A percentile compares a stretch with the other conserved stretches of the same genome.
Evolutionary conservation across 352 stramenopile genomes (phyloP).

Genomic region (Halophytophthora batemanensis): DNA sequence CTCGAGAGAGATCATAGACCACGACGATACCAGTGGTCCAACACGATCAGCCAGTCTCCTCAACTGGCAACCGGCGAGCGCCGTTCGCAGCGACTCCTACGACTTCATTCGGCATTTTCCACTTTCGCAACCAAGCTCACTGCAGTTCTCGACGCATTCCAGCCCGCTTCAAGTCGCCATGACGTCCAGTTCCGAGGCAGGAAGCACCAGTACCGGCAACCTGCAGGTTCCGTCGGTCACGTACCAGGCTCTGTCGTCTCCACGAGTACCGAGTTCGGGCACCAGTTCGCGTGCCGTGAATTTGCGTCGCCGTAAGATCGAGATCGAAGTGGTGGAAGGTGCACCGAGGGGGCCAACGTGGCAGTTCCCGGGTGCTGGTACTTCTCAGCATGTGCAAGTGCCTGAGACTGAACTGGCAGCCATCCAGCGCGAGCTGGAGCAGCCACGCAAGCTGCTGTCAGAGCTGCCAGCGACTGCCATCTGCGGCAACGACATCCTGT

Average conservation of each 20-base stretch:
- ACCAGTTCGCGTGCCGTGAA: conserved; percentile 19
- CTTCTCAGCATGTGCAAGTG: conserved; percentile 29
- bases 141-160: not conserved
- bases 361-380: conserved; percentile 41
- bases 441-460: conserved; percentile 36
- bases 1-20: too few relatives aligned
- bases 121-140: conserved; percentile 6
- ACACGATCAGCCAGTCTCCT: too few relatives aligned
- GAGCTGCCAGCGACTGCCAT: conserved; percentile 82
- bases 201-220: conserved; percentile 9
- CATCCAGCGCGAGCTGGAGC: conserved; percentile 30
- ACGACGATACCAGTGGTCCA: too few relatives aligned
- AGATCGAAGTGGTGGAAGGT: conserved; percentile 43
- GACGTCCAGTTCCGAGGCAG: conserved; percentile 16
- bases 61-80: not conserved
- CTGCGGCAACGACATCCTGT: conserved; percentile 89
- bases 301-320: conserved; percentile 39
- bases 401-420: conserved; percentile 29
- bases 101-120: conserved; percentile 16
- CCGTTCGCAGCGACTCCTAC: not conserved
- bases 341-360: conserved; percentile 25
- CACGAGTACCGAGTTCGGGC: conserved; percentile 9
- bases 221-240: conserved; percentile 14
- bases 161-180: conserved; percentile 14
- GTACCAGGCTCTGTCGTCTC: conserved; percentile 26